These are phyloP conservation scores for Chaetomium globosum DNA, from an alignment of 2,329 filamentous ascomycete genomes.

Conservation along the genomic window DNA sequence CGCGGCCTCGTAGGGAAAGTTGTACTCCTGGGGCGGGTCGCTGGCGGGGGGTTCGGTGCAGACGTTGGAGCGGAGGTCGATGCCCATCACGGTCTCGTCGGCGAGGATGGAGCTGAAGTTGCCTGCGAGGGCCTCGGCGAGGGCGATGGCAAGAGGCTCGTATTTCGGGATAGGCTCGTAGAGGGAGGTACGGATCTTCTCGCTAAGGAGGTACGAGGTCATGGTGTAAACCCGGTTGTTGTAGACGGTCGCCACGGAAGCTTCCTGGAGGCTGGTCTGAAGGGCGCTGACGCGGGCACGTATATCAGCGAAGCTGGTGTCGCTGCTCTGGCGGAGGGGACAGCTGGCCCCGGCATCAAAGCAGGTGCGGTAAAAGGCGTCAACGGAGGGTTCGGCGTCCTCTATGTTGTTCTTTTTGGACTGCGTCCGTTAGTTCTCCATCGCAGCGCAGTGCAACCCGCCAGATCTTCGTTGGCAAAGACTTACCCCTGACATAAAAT, in stretches of 20 bases:
- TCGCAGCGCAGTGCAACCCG: not conserved
- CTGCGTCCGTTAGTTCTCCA: slow-evolving; percentile 8
- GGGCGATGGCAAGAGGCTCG: slow-evolving; percentile 2
- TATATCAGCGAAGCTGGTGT: slow-evolving; percentile 18
- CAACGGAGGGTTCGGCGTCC: slow-evolving; percentile 14
- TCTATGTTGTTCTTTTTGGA: slow-evolving; percentile 10
- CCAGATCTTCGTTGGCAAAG: not conserved
- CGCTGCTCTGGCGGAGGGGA: slow-evolving; percentile 15
- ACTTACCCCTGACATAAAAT: slow-evolving; percentile 36
- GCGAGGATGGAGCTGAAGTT: slow-evolving; percentile 21
- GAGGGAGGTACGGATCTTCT: slow-evolving; percentile 21
- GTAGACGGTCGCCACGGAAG: slow-evolving; percentile 15
- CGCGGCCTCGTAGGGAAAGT: slow-evolving; percentile 12
- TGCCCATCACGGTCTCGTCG: not conserved
- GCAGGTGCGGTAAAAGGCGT: slow-evolving; percentile 26
- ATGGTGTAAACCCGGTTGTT: slow-evolving; percentile 17
- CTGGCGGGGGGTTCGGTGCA: not conserved
- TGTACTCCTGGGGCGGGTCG: slow-evolving; percentile 11
- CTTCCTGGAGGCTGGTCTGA: slow-evolving; percentile 5
- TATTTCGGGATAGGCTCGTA: slow-evolving; percentile 23
- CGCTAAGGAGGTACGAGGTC: slow-evolving; percentile 17
- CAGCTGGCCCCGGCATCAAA: slow-evolving; percentile 22
- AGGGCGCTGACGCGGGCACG: slow-evolving; percentile 17
- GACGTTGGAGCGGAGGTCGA: not conserved
- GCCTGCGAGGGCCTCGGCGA: slow-evolving; percentile 17